Percentiles rank a stretch among this genome's conserved stretches.
phyloP scores from a whole-genome alignment of 805 yeast genomes.

The Candida dajiaensis region DNA sequence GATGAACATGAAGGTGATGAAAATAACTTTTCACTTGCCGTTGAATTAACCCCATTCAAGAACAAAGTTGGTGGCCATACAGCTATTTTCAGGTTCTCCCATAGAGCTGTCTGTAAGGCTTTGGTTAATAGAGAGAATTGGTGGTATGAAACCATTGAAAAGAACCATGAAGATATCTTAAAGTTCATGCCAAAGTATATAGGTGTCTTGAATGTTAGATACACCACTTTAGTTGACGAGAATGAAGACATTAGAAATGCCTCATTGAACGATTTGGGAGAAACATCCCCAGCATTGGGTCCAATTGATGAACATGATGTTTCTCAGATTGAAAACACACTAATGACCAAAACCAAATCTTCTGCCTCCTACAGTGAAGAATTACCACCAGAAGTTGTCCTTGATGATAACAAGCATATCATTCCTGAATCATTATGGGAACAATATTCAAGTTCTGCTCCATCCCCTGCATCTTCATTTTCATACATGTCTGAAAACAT shows the following conservation, averaged over 20 bases:
- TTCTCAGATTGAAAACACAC: constrained; percentile 6
- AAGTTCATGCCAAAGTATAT: constrained; percentile 90
- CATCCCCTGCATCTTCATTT: constrained; percentile 36
- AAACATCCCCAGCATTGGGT: constrained; percentile 11
- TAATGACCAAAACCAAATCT: constrained; percentile 9
- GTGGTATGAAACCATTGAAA: constrained; percentile 89
- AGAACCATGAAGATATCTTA: constrained; percentile 66
- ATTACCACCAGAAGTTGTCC: constrained; percentile 71
- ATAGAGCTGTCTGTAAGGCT: constrained; percentile 90
- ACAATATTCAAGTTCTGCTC: constrained; percentile 43
- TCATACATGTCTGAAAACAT: constrained; percentile 27
- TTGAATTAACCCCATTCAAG: constrained; percentile 84
- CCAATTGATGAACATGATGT: constrained; percentile 13
- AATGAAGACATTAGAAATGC: constrained; percentile 11
- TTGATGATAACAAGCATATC: constrained; percentile 89
- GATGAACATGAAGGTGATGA: constrained; percentile 18
- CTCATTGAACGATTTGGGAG: constrained; percentile 12
- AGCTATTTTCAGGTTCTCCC: constrained; percentile 88
- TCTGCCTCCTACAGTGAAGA: constrained; percentile 24
- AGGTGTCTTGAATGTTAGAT: constrained; percentile 90
- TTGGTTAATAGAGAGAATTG: constrained; percentile 82
- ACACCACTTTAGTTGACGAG: constrained; percentile 30
- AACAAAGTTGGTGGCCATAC: constrained; percentile 98
- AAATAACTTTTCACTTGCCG: constrained; percentile 61
- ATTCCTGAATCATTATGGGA: constrained; percentile 77